phyloP scores from a whole-genome alignment of 2,329 filamentous ascomycete genomes.

The Aspergillus sp. region DNA sequence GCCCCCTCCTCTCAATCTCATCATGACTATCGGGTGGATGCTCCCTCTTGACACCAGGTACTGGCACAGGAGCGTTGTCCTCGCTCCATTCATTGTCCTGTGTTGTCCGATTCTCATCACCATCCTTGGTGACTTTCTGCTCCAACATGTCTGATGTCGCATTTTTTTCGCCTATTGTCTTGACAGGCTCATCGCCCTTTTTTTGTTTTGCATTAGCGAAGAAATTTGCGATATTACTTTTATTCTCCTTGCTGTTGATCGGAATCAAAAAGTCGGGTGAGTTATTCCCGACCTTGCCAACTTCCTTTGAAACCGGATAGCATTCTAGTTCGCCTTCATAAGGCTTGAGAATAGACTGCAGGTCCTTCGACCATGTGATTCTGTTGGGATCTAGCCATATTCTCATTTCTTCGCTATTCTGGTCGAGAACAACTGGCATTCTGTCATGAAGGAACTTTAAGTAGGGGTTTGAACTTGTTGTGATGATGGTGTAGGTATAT shows the following conservation, averaged over 20 bases:
- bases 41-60: constrained; percentile 44
- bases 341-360: constrained; percentile 74
- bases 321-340: constrained; percentile 72
- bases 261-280: constrained; percentile 78
- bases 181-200: constrained; percentile 21
- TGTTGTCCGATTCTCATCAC: constrained; percentile 30
- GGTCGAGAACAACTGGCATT: constrained; percentile 89
- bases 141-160: constrained; percentile 27
- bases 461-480: constrained; percentile 76
- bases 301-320: constrained; percentile 79
- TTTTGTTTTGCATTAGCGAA: constrained; percentile 56
- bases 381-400: constrained; percentile 72
- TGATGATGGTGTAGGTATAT: constrained; percentile 92
- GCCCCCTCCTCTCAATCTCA: constrained; percentile 9
- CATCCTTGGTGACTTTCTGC: constrained; percentile 10
- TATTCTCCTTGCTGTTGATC: constrained; percentile 77
- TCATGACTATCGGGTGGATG: constrained; percentile 24
- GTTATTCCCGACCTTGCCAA: constrained; percentile 91
- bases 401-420: constrained; percentile 61
- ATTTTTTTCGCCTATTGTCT: constrained; percentile 20
- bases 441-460: constrained; percentile 83
- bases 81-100: constrained; percentile 41
- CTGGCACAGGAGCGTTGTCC: constrained; percentile 47
- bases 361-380: constrained; percentile 66
- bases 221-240: constrained; percentile 89